Base-by-base conservation (phyloP, 169 alveolate genomes). In the Cyclospora cayetanensis region DNA sequence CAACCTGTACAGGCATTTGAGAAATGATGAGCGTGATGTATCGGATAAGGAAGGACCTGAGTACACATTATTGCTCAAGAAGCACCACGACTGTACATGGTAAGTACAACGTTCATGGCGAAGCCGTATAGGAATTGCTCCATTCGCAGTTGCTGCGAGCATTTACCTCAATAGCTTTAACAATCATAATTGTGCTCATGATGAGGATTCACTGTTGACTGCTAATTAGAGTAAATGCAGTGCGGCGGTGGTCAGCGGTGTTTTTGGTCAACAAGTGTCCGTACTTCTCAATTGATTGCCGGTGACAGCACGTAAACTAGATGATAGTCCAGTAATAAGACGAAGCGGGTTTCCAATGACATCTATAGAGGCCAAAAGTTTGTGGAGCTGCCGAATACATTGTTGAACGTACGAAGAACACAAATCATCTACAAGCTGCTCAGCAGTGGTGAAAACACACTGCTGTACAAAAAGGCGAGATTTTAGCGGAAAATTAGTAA, bases 321-420 rank as follows among this genome's bases (percentile, higher is more conserved):
- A 82, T 25, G 93, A 90, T 11, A 90, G 84, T 20, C 86, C 86
- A 55, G 93, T 74, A 20, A 90, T 63, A 12, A 90, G 70, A 37
- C 79, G 77, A 15, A 90, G 93, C 46, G 93, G 93, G 39, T 77
- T 90, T 20, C 93, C 93, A 34, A 90, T 34, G 66, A 90, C 85
- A 31, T 90, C 93, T 34, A 90, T 90, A 5, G 93, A 90, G 4
- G 90, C 90, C 65, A 90, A 76, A 31, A 90, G 86, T 34, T 79
- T 77, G 77, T 77, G 90, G 29, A 79, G 74, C 77, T 90, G 93
- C 85, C 93, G 74, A 39, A 77, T 60, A 63, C 93, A 85, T 55
- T 90, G 93, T 52, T 77, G 90, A 31, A 77, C 27, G 79, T 90
- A 90, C 11, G 70, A 35, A 20, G 82, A 37, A n/a, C 76, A 43